These are phyloP conservation scores for Leptodontidium sp. DNA, from an alignment of 2,329 filamentous ascomycete species.

Conservation along the genomic window DNA sequence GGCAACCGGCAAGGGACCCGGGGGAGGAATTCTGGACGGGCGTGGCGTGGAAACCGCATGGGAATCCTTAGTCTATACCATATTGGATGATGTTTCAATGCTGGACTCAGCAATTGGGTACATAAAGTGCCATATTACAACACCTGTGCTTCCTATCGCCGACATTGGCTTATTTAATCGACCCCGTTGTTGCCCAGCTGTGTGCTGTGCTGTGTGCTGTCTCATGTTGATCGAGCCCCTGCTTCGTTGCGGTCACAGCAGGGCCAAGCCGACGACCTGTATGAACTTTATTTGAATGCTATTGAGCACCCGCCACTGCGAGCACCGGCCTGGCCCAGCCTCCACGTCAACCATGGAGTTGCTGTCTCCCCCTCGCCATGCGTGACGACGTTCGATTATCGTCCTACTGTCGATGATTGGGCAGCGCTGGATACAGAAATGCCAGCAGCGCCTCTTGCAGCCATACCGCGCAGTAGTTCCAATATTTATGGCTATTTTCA, in stretches of 20 bases:
- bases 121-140: conserved; percentile 18
- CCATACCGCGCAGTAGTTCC: conserved; percentile 16
- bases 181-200: neutral
- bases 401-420: neutral
- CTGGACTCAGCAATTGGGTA: conserved; percentile 19
- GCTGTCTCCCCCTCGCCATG: neutral
- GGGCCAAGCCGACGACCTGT: conserved; percentile 12
- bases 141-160: neutral
- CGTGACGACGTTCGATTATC: neutral
- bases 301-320: conserved; percentile 10
- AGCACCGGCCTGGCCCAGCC: conserved; percentile 2
- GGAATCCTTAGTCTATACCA: conserved; percentile 34
- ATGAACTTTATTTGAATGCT: conserved; percentile 18
- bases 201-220: conserved; percentile 17
- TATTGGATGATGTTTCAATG: conserved; percentile 32
- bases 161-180: neutral
- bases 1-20: conserved; percentile 19
- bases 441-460: conserved; percentile 3
- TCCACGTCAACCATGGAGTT: neutral
- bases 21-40: conserved; percentile 30
- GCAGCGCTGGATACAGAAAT: conserved; percentile 3
- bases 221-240: conserved; percentile 22
- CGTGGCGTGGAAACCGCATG: conserved; percentile 1
- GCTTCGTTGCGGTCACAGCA: conserved; percentile 12
- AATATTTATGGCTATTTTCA: conserved; percentile 21